Evolutionary conservation across 495 filamentous ascomycete species (phyloP).

Genomic region (Staphylotrichum tortipilum): DNA sequence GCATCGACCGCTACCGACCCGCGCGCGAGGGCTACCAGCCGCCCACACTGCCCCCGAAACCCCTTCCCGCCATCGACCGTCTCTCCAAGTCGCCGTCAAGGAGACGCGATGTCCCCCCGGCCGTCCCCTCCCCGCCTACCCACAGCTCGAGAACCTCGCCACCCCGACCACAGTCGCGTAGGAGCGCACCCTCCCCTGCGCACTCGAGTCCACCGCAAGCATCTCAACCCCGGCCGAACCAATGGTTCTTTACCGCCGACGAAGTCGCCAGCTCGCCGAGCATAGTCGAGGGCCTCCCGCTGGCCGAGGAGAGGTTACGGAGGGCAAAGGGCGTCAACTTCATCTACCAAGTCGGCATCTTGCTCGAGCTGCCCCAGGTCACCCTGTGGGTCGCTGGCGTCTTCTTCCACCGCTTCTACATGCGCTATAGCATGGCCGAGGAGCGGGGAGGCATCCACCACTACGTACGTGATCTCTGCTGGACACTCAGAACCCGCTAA

Average conservation of each 20-base stretch:
- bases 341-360: slow-evolving; percentile 86
- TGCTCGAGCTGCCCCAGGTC: slow-evolving; percentile 84
- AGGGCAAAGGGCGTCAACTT: slow-evolving; percentile 92
- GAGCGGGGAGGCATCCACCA: slow-evolving; percentile 68
- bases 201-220: slow-evolving; percentile 27
- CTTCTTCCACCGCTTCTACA: slow-evolving; percentile 91
- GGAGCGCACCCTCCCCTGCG: slow-evolving; percentile 31
- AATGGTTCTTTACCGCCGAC: slow-evolving; percentile 85
- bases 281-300: slow-evolving; percentile 68
- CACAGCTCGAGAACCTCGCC: slow-evolving; percentile 42
- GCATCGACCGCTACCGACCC: slow-evolving; percentile 43
- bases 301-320: slow-evolving; percentile 64
- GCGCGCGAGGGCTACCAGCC: slow-evolving; percentile 39
- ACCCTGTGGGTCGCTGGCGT: slow-evolving; percentile 87
- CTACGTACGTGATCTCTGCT: slow-evolving; percentile 51
- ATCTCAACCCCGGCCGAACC: slow-evolving; percentile 34
- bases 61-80: slow-evolving; percentile 27
- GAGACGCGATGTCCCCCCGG: slow-evolving; percentile 44
- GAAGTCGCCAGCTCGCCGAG: slow-evolving; percentile 78
- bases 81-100: slow-evolving; percentile 37
- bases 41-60: slow-evolving; percentile 31
- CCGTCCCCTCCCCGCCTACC: slow-evolving; percentile 44
- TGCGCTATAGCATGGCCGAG: slow-evolving; percentile 71
- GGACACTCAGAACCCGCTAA: no score
- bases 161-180: slow-evolving; percentile 36